Percentiles rank a stretch among this genome's conserved stretches.
These are phyloP conservation scores for Poa pratensis DNA, from an alignment of 176 grass and related monocot species.

Conservation along the genomic window DNA sequence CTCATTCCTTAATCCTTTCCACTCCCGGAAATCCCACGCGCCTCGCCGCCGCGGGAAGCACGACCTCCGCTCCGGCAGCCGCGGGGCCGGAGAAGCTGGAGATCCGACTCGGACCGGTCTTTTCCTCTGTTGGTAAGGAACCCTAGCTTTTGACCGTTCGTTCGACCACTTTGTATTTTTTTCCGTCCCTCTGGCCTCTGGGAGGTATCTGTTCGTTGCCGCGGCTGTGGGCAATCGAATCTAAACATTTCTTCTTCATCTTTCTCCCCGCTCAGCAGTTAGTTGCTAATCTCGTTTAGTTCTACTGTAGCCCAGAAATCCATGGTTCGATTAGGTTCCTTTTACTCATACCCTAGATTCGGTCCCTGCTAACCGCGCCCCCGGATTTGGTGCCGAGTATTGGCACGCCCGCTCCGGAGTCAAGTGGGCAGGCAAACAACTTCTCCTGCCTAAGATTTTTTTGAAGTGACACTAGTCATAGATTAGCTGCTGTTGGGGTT, in stretches of 20 bases:
- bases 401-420: not conserved
- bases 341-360: not conserved
- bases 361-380: not conserved
- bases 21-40: not conserved
- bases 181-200: too few relatives aligned
- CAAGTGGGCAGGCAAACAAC: slow-evolving; percentile 1
- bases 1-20: not conserved
- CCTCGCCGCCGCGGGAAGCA: not conserved
- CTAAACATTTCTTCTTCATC: not conserved
- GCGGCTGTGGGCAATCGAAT: not conserved
- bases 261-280: not conserved
- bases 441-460: not conserved
- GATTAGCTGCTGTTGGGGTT: not conserved
- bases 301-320: not conserved
- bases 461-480: not conserved
- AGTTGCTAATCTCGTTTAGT: not conserved
- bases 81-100: slow-evolving; percentile 10
- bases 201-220: not conserved
- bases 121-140: not conserved
- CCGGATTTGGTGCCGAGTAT: not conserved
- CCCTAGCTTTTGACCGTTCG: not conserved
- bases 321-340: not conserved
- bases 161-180: not conserved
- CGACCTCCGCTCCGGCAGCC: not conserved
- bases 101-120: not conserved